A percentile compares a stretch with the other conserved stretches of the same genome.
Evolutionary conservation across 169 alveolate species (phyloP).

Genomic region (Blepharisma undulans): DNA sequence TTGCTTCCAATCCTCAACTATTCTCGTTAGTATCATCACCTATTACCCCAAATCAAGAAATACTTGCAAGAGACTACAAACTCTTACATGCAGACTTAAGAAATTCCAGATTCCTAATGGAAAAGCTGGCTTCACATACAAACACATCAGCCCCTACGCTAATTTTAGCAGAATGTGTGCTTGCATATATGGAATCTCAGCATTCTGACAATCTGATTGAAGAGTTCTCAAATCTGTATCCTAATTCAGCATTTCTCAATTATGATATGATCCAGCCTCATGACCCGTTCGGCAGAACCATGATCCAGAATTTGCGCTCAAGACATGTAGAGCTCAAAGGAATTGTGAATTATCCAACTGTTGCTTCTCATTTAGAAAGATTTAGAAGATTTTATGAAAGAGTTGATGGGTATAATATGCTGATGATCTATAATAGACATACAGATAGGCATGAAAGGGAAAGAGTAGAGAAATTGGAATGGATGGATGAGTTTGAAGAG

Average conservation of each 20-base stretch:
- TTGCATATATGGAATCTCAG: slow-evolving; percentile 62
- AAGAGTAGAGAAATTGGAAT: slow-evolving; percentile 69
- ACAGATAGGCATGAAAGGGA: slow-evolving; percentile 54
- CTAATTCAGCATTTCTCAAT: slow-evolving; percentile 47
- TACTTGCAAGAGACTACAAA: slow-evolving; percentile 43
- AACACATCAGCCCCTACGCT: slow-evolving; percentile 61
- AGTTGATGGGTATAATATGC: slow-evolving; percentile 61
- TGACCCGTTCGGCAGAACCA: slow-evolving; percentile 77
- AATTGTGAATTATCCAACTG: slow-evolving; percentile 59
- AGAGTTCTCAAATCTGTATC: slow-evolving; percentile 41
- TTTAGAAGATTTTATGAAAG: slow-evolving; percentile 52
- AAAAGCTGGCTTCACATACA: slow-evolving; percentile 36
- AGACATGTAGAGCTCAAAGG: slow-evolving; percentile 70
- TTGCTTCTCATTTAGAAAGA: slow-evolving; percentile 57
- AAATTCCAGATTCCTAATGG: slow-evolving; percentile 40
- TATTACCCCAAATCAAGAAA: neutral
- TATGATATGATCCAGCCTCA: slow-evolving; percentile 79
- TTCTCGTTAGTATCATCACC: neutral
- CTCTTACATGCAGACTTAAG: slow-evolving; percentile 60
- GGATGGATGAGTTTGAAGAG: slow-evolving; percentile 85
- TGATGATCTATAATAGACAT: slow-evolving; percentile 48
- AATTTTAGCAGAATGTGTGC: slow-evolving; percentile 72
- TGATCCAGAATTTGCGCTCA: slow-evolving; percentile 69
- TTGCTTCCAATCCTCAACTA: slow-evolving; percentile 24
- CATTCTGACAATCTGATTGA: slow-evolving; percentile 50